phyloP scores from a whole-genome alignment of 805 yeast genomes.

The Starmerella potacharoeniae region DNA sequence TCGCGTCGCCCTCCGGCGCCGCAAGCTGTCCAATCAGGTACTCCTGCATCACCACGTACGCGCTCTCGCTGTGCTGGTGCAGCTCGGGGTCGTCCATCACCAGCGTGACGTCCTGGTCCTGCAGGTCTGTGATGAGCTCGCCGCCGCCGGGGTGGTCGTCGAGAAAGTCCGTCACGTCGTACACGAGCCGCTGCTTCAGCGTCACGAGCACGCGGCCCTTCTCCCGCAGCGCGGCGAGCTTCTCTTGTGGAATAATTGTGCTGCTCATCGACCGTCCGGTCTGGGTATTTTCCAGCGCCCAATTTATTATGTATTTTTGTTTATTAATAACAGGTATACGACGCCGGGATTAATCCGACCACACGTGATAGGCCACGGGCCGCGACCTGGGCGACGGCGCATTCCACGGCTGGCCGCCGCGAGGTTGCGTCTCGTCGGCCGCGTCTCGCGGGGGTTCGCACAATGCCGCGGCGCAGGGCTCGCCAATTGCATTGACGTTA shows the following conservation, averaged over 20 bases:
- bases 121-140: slow-evolving; percentile 38
- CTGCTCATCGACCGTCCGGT: slow-evolving; percentile 2
- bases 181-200: slow-evolving; percentile 64
- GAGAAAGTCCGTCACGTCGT: slow-evolving; percentile 64
- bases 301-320: background rate
- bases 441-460: too few relatives aligned
- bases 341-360: background rate
- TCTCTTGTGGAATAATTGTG: slow-evolving; percentile 7
- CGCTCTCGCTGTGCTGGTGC: slow-evolving; percentile 74
- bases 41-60: slow-evolving; percentile 78
- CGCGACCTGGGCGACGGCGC: background rate
- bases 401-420: background rate
- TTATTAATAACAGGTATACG: background rate
- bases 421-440: background rate
- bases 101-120: slow-evolving; percentile 41
- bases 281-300: background rate
- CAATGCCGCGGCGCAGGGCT: too few relatives aligned
- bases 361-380: background rate
- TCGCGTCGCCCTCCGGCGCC: slow-evolving; percentile 34
- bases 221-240: slow-evolving; percentile 13
- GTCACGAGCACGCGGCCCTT: slow-evolving; percentile 52
- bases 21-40: slow-evolving; percentile 49
- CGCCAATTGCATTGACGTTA: too few relatives aligned
- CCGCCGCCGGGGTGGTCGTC: slow-evolving; percentile 67
- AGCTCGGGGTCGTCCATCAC: slow-evolving; percentile 61